A percentile compares a stretch with the other conserved stretches of the same genome.
phyloP scores from a whole-genome alignment of 306 rosid species.

The Citrullus amarus region DNA sequence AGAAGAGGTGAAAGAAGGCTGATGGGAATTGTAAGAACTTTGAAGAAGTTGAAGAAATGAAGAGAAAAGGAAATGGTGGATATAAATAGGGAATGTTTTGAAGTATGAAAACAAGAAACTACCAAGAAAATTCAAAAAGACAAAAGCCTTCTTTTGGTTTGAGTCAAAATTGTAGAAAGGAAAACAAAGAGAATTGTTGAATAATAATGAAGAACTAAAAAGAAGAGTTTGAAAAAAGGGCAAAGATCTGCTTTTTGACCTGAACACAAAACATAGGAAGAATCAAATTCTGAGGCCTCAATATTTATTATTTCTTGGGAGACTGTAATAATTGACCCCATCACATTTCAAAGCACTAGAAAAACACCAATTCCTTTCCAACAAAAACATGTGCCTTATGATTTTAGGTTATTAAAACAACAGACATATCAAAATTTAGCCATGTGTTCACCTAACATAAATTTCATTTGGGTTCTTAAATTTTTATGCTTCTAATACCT shows the following conservation, averaged over 20 bases:
- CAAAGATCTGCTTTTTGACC: neutral
- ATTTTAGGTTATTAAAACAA: neutral
- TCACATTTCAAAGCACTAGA: neutral
- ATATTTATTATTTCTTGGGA: neutral
- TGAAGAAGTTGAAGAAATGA: neutral
- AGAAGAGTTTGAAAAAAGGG: neutral
- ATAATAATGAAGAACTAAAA: neutral
- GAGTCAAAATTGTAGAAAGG: neutral
- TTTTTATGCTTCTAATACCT: no score
- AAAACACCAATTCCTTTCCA: neutral
- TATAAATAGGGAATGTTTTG: neutral
- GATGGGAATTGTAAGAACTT: neutral
- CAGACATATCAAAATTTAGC: neutral
- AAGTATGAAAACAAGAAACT: neutral
- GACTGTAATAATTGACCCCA: neutral
- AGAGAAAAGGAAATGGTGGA: neutral
- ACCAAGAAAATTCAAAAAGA: neutral
- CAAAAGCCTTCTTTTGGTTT: neutral
- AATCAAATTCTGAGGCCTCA: neutral
- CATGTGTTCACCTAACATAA: neutral
- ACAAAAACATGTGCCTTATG: neutral
- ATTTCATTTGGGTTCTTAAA: no score
- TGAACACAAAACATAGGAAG: neutral
- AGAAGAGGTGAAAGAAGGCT: neutral
- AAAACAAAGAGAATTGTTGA: neutral